Conservation (phyloP, 1,284 basidiomycete genomes). For the Retiboletus flavoniger region DNA sequence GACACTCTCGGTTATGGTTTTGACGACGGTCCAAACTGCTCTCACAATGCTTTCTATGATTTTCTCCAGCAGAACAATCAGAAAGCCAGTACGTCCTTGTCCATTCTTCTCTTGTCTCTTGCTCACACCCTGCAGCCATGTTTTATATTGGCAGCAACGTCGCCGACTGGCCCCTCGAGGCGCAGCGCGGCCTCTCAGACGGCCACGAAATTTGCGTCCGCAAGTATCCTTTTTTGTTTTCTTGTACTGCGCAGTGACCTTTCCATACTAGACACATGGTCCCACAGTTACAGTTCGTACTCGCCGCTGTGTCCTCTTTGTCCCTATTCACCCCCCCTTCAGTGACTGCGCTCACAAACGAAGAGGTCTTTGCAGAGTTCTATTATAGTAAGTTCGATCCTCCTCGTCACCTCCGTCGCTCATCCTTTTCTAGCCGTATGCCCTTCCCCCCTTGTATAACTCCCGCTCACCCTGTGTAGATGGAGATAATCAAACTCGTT, state of each 20-base stretch:
- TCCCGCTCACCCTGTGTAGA: slow-evolving; percentile 31
- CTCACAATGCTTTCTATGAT: slow-evolving; percentile 61
- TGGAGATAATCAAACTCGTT: slow-evolving; percentile 51
- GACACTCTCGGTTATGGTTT: slow-evolving; percentile 62
- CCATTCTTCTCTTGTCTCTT: neutral
- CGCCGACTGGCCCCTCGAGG: slow-evolving; percentile 69
- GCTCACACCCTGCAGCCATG: slow-evolving; percentile 42
- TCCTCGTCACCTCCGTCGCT: neutral
- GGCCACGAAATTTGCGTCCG: slow-evolving; percentile 66
- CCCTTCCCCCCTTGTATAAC: neutral
- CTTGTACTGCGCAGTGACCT: neutral
- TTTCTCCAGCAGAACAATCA: slow-evolving; percentile 61
- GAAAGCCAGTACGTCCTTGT: slow-evolving; percentile 56
- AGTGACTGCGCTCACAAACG: slow-evolving; percentile 72
- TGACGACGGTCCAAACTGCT: slow-evolving; percentile 77
- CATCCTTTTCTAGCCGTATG: slow-evolving; percentile 24
- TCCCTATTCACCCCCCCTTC: neutral
- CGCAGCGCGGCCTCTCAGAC: slow-evolving; percentile 60
- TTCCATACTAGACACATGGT: slow-evolving; percentile 54
- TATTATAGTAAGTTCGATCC: slow-evolving; percentile 57
- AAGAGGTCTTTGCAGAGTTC: slow-evolving; percentile 77
- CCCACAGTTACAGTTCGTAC: slow-evolving; percentile 50
- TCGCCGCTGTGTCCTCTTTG: neutral
- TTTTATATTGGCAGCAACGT: slow-evolving; percentile 82
- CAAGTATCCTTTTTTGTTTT: slow-evolving; percentile 32